Percentiles rank a stretch among this genome's conserved stretches.
Evolutionary conservation across 805 yeast genomes (phyloP).

Genomic region (Saccharomycopsis capsularis): DNA sequence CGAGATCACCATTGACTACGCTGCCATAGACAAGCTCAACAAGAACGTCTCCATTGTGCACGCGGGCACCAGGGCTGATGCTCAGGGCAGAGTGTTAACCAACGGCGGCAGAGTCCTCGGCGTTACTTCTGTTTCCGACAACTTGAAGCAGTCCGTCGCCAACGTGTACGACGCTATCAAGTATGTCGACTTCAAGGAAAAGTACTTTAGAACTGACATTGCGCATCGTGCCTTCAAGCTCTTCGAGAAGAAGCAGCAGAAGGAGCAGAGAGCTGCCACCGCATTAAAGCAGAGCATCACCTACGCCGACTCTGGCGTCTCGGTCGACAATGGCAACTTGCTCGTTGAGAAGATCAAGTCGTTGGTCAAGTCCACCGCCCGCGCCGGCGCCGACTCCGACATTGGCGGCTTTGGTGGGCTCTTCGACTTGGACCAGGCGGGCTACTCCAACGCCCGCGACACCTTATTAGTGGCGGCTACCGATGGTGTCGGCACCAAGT

Average conservation of each 20-base stretch:
- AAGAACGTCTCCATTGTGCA: constrained; percentile 76
- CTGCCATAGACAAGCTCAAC: constrained; percentile 25
- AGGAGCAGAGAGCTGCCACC: no score
- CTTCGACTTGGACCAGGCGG: constrained; percentile 84
- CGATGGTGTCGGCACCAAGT: constrained; percentile 98
- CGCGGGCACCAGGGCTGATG: constrained; percentile 73
- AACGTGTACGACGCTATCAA: constrained; percentile 83
- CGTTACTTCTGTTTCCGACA: constrained; percentile 73
- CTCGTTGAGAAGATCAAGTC: constrained; percentile 87
- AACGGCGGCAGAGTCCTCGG: constrained; percentile 98
- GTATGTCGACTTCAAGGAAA: constrained; percentile 61
- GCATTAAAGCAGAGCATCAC: constrained; percentile 48
- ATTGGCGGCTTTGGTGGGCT: constrained; percentile 99
- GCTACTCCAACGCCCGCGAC: constrained; percentile 64
- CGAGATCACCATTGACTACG: constrained; percentile 51
- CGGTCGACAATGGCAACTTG: constrained; percentile 90
- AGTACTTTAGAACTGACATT: constrained; percentile 85
- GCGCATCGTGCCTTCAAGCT: constrained; percentile 92
- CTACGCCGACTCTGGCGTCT: constrained; percentile 94
- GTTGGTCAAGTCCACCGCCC: constrained; percentile 83
- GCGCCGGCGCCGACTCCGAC: constrained; percentile 96
- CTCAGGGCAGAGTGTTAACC: constrained; percentile 57
- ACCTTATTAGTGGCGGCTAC: constrained; percentile 94
- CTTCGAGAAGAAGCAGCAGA: constrained; percentile 23
- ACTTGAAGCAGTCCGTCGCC: constrained; percentile 74